Percentiles rank a stretch among this genome's conserved stretches.
Evolutionary conservation across 331 rosid genomes (phyloP).

Genomic region (Pyrus hybrid): DNA sequence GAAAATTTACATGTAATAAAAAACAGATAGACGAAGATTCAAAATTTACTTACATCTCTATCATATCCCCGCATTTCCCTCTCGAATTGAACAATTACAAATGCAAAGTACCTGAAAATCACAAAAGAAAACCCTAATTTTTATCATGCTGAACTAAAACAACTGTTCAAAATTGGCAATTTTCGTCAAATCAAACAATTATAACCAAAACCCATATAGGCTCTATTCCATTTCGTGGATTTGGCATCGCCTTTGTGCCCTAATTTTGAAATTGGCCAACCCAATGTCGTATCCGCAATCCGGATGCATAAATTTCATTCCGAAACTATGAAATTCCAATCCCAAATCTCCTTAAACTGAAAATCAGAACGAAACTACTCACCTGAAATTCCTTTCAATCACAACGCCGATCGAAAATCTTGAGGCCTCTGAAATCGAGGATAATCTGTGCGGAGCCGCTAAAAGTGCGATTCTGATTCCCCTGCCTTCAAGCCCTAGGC

Average conservation of each 20-base stretch:
- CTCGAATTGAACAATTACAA: no score
- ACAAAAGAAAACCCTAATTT: no score
- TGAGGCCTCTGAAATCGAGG: not conserved
- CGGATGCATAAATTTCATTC: not conserved
- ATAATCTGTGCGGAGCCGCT: not conserved
- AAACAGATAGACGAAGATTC: not conserved
- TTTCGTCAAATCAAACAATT: no score
- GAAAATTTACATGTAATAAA: not conserved
- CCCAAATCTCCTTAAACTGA: not conserved
- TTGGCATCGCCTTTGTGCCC: conserved; percentile 41
- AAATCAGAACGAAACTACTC: not conserved
- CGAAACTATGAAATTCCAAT: not conserved
- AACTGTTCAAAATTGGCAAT: no score
- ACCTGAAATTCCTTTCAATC: not conserved
- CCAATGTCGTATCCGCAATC: no score
- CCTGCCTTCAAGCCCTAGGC: not conserved
- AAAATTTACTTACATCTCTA: conserved; percentile 38
- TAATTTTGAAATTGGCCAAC: no score
- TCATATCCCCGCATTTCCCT: no score
- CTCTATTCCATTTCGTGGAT: no score
- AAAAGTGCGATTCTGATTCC: not conserved
- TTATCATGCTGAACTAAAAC: no score
- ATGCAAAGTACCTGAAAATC: no score
- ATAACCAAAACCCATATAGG: no score
- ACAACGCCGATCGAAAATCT: not conserved